Conservation (phyloP, 352 stramenopile species). For the Phytopythium boreale region DNA sequence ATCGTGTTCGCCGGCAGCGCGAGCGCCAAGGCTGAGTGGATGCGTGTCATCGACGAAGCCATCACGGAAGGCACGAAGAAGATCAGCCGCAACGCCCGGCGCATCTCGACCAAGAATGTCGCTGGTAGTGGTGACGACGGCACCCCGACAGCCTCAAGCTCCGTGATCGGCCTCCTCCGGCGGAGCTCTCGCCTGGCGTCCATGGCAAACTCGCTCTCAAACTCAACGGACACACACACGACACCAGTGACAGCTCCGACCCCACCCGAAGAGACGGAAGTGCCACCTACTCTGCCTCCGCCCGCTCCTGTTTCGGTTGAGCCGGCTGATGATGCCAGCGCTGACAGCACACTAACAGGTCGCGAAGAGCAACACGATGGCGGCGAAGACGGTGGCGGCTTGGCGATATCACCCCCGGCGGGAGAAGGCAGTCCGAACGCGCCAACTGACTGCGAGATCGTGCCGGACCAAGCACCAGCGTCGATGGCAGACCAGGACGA, state of each 20-base stretch:
- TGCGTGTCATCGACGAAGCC: constrained; percentile 74
- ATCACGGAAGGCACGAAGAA: constrained; percentile 75
- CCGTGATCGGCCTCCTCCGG: constrained; percentile 55
- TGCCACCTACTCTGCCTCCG: background rate
- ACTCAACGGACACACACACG: background rate
- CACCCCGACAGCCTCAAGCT: constrained; percentile 20
- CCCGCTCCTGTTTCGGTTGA: background rate
- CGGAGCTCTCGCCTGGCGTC: constrained; percentile 46
- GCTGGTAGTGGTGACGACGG: background rate
- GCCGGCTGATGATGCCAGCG: no score
- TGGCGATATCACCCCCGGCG: background rate
- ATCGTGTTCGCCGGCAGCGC: constrained; percentile 74
- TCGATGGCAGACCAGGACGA: background rate
- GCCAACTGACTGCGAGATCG: background rate
- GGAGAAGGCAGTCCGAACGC: background rate
- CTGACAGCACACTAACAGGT: background rate
- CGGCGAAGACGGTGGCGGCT: background rate
- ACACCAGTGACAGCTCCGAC: background rate
- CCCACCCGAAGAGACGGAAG: background rate
- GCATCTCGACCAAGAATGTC: constrained; percentile 42
- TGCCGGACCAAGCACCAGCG: background rate
- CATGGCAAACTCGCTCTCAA: constrained; percentile 16
- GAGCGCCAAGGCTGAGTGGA: constrained; percentile 73
- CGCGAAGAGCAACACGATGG: background rate
- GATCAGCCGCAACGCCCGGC: constrained; percentile 63